Conservation (phyloP, 805 yeast species). For the Barnettozyma sp. region DNA sequence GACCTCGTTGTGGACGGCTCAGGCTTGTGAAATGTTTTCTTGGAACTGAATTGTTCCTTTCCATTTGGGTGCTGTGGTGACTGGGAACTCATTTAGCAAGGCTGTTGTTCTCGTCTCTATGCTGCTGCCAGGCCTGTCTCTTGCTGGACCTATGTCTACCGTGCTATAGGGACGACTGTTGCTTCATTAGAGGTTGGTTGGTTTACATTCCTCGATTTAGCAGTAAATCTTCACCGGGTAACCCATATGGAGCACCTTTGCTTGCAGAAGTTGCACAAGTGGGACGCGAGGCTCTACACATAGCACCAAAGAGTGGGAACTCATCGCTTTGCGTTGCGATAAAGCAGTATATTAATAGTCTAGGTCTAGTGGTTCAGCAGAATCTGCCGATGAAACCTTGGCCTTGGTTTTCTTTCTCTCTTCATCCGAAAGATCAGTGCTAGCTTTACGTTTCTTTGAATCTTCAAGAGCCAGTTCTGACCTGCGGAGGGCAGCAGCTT, state of each 20-base stretch:
- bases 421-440: constrained; percentile 17
- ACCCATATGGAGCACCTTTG: too few relatives aligned
- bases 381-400: constrained; percentile 2
- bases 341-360: constrained; percentile 19
- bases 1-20: not conserved
- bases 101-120: too few relatives aligned
- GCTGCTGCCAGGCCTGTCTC: too few relatives aligned
- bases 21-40: constrained; percentile 4
- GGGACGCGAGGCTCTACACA: too few relatives aligned
- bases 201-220: too few relatives aligned
- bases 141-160: too few relatives aligned
- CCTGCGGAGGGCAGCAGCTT: constrained; percentile 13
- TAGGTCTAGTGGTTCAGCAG: constrained; percentile 11
- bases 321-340: too few relatives aligned
- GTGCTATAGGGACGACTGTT: too few relatives aligned
- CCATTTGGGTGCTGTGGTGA: not conserved
- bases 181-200: too few relatives aligned
- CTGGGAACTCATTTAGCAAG: not conserved
- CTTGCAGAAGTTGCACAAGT: too few relatives aligned
- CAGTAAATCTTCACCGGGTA: too few relatives aligned
- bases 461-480: constrained; percentile 11
- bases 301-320: too few relatives aligned
- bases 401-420: constrained; percentile 14
- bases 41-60: not conserved
- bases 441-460: constrained; percentile 19